Base-by-base conservation (phyloP, 1,284 basidiomycete genomes). In the Boletus smithii region DNA sequence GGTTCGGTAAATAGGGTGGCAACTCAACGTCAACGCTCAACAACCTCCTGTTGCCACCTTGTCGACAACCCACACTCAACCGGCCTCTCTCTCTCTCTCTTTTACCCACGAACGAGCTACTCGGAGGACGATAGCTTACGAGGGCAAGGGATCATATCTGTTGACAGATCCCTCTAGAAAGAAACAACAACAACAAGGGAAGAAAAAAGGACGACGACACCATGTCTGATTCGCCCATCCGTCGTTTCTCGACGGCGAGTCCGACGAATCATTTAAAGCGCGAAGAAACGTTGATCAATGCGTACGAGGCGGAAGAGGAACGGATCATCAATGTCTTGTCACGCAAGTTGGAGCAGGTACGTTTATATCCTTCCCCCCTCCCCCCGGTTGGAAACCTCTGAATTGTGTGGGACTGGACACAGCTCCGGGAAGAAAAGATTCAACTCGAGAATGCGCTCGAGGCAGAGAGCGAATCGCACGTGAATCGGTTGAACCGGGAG, bases 301-400 rank as follows among this genome's bases (percentile, higher is more conserved):
- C 84, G 13, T 90, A 88, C 62, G 88, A 91, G 58, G 89, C 88
- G 5, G 88, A 91, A 67, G 88, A 91, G 65, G 88, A 91, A 62
- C 79, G 88, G 35, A 88, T 91, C 49, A 86, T 88, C 51, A 90
- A 90, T 56, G 73, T 85, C 9, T 70, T 89, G 49, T 89, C 83
- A 32, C 73, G 85, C 53, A 90, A 88, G 62, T 72, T 89, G 47
- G 88, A 90, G 69, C 76, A 85, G 81, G 88, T 86, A 46, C 47
- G 78, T 67, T n/a, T n/a, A n/a, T n/a, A n/a, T n/a, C n/a, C n/a
- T n/a, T n/a, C n/a, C n/a, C n/a, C n/a, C n/a, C n/a, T n/a, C n/a
- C n/a, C n/a, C n/a, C n/a, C n/a, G n/a, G n/a, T n/a, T n/a, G n/a
- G n/a, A n/a, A n/a, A n/a, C n/a, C n/a, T n/a, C n/a, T n/a, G n/a